Base-by-base conservation (phyloP, 139 green algal genomes). In the Tetratostichococcus sp. region DNA sequence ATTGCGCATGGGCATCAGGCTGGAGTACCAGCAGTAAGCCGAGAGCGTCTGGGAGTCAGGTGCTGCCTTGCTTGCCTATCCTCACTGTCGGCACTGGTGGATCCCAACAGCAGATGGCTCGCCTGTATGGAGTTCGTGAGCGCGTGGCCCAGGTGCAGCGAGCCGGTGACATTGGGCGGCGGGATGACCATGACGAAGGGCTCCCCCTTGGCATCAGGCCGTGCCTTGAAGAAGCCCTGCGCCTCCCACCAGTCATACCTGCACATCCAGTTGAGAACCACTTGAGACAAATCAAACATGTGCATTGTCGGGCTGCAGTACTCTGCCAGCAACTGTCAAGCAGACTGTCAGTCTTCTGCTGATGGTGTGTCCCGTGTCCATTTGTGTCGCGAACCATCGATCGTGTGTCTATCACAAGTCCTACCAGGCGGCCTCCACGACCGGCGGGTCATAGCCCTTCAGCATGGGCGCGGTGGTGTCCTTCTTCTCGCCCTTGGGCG, bases 161-260 rank as follows among this genome's bases (percentile, higher is more conserved):
- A 88, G 35, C 96, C 96, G 5, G 96, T 99, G 17, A 99, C 96
- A 84, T 99, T 99, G 43, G 96, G 96, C 21, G 96, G 96, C 1
- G 96, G 96, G 82, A 99, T 98, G 67, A 99, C 94, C 65, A 99
- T 97, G 25, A 94, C 88, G 85, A 98, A 99, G 28, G 89, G 90
- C 83, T 82, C 74, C 65, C 62, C 67, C 42, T 75, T 67, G 2
- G 35, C 75, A 50, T 90, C 73, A 0, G 71, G 26, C 81, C 95
- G 86, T 25, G 94, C 83, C 83, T 93, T 95, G 88, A 99, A 99
- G 86, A 90, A 98, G 72, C 93, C 93, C 23, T 75, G 82, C 72
- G 85, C 26, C 84, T 97, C 89, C 95, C 96, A 99, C 94, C 92
- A 90, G 25, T 84, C 77, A 70, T 89, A 87, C 79, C 74, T 83